Conservation (phyloP, 148 eudicot species). For the Rhododendron henanense region DNA sequence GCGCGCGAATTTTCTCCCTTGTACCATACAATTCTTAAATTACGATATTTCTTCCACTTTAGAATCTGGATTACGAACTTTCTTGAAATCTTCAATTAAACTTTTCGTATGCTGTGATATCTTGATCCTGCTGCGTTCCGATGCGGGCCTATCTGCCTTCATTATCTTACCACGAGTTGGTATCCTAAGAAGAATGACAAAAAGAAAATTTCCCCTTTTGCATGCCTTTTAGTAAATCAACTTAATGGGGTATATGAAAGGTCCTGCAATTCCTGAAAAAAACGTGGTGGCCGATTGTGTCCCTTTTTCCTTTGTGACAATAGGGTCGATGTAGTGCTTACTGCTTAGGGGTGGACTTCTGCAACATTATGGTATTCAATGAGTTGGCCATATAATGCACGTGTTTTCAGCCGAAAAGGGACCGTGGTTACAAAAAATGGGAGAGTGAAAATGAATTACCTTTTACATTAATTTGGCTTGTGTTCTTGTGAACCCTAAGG, state of each 20-base stretch:
- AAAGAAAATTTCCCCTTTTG: not conserved
- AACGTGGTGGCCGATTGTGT: not conserved
- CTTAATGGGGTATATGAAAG: not conserved
- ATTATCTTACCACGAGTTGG: not conserved
- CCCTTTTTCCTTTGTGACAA: not conserved
- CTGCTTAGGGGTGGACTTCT: not conserved
- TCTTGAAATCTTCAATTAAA: not conserved
- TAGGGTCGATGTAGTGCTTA: not conserved
- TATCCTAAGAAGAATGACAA: not conserved
- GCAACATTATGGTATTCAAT: not conserved
- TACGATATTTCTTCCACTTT: not conserved
- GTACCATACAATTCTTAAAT: not conserved
- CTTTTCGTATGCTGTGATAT: not conserved
- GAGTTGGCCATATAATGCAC: too few relatives aligned
- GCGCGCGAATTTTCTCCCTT: not conserved
- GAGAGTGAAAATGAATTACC: too few relatives aligned
- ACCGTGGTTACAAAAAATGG: too few relatives aligned
- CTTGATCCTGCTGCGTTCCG: not conserved
- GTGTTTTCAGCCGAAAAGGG: too few relatives aligned
- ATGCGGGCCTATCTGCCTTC: not conserved
- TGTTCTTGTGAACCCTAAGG: not conserved
- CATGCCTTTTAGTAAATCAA: not conserved
- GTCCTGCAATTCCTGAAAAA: not conserved
- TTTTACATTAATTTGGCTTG: not conserved
- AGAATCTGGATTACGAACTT: not conserved